These are phyloP conservation scores for Lactarius pseudohatsudake DNA, from an alignment of 768 basidiomycete species.

Conservation along the genomic window DNA sequence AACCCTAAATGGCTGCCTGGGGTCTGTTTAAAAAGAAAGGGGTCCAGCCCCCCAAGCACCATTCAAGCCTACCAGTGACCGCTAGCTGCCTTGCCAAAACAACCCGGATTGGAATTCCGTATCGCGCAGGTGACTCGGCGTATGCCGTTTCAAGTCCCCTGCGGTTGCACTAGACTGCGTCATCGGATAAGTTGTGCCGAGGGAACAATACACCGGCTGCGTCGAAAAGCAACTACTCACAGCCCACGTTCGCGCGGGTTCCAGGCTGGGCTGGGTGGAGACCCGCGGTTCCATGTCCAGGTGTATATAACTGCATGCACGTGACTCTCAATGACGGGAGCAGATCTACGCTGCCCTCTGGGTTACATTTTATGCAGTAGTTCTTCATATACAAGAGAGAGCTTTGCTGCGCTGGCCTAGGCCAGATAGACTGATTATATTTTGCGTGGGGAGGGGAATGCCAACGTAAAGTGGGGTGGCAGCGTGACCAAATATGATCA, in stretches of 20 bases:
- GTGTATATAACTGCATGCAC: neutral
- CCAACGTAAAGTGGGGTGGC: slow-evolving; percentile 30
- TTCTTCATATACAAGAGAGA: neutral
- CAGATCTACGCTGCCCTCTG: neutral
- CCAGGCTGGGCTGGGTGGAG: slow-evolving; percentile 25
- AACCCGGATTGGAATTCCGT: slow-evolving; percentile 21
- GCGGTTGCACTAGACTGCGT: slow-evolving; percentile 8
- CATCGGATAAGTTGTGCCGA: slow-evolving; percentile 20
- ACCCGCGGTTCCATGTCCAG: slow-evolving; percentile 4
- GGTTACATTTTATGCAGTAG: neutral
- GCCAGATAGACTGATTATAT: neutral
- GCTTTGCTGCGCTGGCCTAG: neutral
- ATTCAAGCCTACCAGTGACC: neutral
- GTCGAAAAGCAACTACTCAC: slow-evolving; percentile 7
- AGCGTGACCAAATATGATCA: slow-evolving; percentile 31
- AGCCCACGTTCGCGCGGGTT: slow-evolving; percentile 24
- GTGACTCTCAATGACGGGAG: slow-evolving; percentile 17
- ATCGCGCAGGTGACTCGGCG: slow-evolving; percentile 24
- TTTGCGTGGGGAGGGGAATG: slow-evolving; percentile 17
- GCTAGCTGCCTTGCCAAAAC: slow-evolving; percentile 4
- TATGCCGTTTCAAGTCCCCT: slow-evolving; percentile 17
- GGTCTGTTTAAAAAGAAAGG: slow-evolving; percentile 3
- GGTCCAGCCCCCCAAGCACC: neutral
- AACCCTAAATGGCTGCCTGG: neutral
- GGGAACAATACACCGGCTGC: slow-evolving; percentile 22